These are phyloP conservation scores for Rhododendron henanense DNA, from an alignment of 148 eudicot species.

Conservation along the genomic window DNA sequence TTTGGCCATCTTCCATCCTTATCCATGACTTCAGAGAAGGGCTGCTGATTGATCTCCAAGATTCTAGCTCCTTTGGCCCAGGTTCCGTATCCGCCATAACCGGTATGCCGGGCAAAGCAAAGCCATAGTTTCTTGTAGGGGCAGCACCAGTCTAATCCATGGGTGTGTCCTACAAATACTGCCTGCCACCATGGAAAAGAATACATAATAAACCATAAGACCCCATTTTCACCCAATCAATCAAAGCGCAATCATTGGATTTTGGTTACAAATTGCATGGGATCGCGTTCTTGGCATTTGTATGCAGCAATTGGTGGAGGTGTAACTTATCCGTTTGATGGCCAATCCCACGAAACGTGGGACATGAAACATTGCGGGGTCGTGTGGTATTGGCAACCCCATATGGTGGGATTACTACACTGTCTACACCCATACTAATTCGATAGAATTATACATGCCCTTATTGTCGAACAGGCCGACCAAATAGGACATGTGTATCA, in stretches of 20 bases:
- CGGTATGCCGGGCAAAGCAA: constrained; percentile 90
- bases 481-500: background rate
- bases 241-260: background rate
- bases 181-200: constrained; percentile 46
- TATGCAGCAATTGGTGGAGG: background rate
- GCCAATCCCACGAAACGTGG: background rate
- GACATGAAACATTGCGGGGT: background rate
- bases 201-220: background rate
- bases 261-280: background rate
- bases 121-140: constrained; percentile 80
- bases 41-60: constrained; percentile 55
- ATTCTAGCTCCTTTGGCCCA: constrained; percentile 85
- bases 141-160: constrained; percentile 98
- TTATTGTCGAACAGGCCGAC: background rate
- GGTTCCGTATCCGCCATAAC: constrained; percentile 95
- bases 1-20: constrained; percentile 78
- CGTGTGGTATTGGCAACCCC: background rate
- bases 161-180: constrained; percentile 91
- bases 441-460: background rate
- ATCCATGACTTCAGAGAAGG: constrained; percentile 89
- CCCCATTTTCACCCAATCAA: background rate
- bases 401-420: background rate
- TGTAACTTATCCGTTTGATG: background rate
- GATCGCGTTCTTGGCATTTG: background rate
- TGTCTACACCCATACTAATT: background rate